Conservation (phyloP, 768 basidiomycete genomes). For the Kwoniella europaea region DNA sequence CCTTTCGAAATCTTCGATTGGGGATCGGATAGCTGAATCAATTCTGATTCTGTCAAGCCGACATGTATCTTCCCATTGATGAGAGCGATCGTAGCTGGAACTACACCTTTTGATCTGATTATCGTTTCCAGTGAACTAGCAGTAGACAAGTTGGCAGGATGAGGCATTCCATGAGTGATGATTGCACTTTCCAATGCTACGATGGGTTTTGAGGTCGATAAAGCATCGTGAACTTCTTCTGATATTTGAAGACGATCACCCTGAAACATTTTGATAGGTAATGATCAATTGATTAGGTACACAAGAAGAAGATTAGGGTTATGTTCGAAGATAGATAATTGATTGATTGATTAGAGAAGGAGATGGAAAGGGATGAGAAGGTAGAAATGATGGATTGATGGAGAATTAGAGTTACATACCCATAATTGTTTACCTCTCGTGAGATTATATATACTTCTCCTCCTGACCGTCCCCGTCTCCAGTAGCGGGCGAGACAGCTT, state of each 20-base stretch:
- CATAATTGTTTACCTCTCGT: conserved; percentile 10
- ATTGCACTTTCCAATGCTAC: conserved; percentile 92
- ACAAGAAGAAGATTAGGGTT: neutral
- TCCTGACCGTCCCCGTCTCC: too few relatives aligned
- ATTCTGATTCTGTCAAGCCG: conserved; percentile 70
- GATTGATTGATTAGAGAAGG: neutral
- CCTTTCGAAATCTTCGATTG: conserved; percentile 22
- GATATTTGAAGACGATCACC: conserved; percentile 41
- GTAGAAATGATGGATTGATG: neutral
- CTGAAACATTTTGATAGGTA: neutral
- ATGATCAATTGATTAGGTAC: neutral
- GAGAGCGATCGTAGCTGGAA: conserved; percentile 89
- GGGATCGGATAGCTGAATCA: conserved; percentile 71
- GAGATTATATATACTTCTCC: conserved; percentile 4
- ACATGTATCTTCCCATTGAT: conserved; percentile 83
- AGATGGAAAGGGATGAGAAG: neutral
- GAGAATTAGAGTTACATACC: conserved; percentile 2
- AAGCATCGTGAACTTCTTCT: conserved; percentile 77
- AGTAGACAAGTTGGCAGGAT: conserved; percentile 74
- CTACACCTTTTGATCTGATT: conserved; percentile 73
- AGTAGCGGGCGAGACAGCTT: neutral
- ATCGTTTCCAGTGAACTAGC: conserved; percentile 73
- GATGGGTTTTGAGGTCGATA: conserved; percentile 69
- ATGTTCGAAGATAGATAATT: neutral
- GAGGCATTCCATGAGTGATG: conserved; percentile 86